Conservation (phyloP, 1,284 basidiomycete species). For the Rhodotorula sp. region DNA sequence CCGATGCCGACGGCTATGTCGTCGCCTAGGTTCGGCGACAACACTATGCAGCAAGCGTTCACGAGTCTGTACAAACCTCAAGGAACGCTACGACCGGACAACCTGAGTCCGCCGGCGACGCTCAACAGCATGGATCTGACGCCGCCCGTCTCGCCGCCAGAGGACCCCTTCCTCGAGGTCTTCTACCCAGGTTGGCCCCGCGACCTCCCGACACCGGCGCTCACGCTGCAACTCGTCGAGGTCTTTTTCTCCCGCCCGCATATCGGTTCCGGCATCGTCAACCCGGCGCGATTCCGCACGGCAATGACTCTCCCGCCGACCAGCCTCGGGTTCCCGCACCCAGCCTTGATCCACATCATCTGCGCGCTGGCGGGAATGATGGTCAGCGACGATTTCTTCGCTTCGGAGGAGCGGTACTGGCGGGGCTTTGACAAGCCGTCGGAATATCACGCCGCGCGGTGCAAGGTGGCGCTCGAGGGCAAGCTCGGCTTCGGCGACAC, state of each 20-base stretch:
- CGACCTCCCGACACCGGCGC: constrained; percentile 32
- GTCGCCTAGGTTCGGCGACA: too few relatives aligned
- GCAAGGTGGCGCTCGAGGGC: constrained; percentile 69
- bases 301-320: constrained; percentile 72
- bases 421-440: constrained; percentile 54
- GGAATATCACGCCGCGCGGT: constrained; percentile 72
- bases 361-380: constrained; percentile 80
- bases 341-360: constrained; percentile 77
- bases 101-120: too few relatives aligned
- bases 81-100: too few relatives aligned
- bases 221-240: constrained; percentile 40
- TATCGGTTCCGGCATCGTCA: constrained; percentile 52
- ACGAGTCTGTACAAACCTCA: too few relatives aligned
- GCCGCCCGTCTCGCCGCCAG: background rate
- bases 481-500: constrained; percentile 80
- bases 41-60: too few relatives aligned
- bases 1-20: too few relatives aligned
- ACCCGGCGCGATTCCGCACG: constrained; percentile 72
- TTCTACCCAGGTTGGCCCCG: constrained; percentile 40
- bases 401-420: constrained; percentile 41
- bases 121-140: background rate
- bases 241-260: constrained; percentile 39
- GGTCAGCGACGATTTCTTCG: constrained; percentile 61
- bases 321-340: constrained; percentile 75
- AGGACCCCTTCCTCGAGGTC: constrained; percentile 23